Evolutionary conservation across 257 asterid species (phyloP), one percentile per base, ranked within the genome.

Genomic region (Anisodus tanguticus): DNA sequence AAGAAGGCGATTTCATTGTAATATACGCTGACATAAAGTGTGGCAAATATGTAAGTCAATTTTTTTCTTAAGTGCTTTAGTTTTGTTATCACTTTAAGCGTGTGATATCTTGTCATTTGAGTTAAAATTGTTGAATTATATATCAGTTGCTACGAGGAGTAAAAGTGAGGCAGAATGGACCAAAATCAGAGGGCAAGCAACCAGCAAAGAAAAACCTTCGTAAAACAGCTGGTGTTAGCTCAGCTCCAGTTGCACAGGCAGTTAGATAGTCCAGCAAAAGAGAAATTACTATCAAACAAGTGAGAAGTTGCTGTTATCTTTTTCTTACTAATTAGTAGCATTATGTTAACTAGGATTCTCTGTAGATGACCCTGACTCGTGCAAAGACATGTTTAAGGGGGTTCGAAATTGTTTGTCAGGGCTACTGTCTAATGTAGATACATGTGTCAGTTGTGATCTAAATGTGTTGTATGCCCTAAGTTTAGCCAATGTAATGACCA

Each of bases 181-280:
- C 83, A 6, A 74, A 78, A 79, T 64, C 63, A 9, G 98, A 95
- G 79, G 88, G 86, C 64, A 95, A 95, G 91, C 93, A 97, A 85
- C 95, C 91, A 9, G 90, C 91, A 9, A 93, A 88, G 91, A 92
- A 88, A 58, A 94, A 89, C 85, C 69, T 82, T 45, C 93, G 94
- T 63, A 89, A 80, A 82, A 87, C 90, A 37, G 88, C 86, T 4
- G 89, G 87, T 47, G 85, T 86, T 78, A 72, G 79, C 89, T 85
- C 78, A 8, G 8, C 93, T 70, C 83, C 94, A 15, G 89, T 80
- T 26, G 85, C 92, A 64, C 90, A 74, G 11, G 62, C 81, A 74
- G 81, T 76, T 22, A 74, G 62, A 49, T 74, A 76, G 22, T 74
- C 60, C 19, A 11, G 80, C 10, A 71, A 43, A 17, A n/a, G 9